Evolutionary conservation across 345 rosid species (phyloP).

Genomic region (Litchi chinensis): DNA sequence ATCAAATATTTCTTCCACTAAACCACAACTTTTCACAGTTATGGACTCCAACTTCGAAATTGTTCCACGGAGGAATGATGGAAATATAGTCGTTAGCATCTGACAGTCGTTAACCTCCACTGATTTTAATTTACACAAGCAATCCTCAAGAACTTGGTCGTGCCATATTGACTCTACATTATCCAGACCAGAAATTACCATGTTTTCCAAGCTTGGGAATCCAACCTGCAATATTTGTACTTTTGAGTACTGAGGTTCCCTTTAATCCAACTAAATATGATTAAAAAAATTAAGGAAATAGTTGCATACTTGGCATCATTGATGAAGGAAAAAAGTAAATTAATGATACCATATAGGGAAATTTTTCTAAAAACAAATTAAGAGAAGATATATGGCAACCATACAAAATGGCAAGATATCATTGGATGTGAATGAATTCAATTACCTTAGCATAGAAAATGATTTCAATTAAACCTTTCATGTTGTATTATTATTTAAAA

Average conservation of each 20-base stretch:
- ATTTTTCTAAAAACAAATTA: too few species aligned
- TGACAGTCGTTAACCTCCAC: not conserved
- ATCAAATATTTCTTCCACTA: conserved; percentile 15
- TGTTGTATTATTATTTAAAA: too few species aligned
- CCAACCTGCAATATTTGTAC: not conserved
- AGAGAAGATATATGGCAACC: too few species aligned
- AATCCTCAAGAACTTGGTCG: not conserved
- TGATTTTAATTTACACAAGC: not conserved
- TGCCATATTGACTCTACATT: not conserved
- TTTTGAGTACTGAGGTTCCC: not conserved
- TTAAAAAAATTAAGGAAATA: not conserved
- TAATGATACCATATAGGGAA: too few species aligned
- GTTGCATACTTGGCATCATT: too few species aligned
- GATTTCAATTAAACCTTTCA: too few species aligned
- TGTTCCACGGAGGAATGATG: conserved; percentile 6
- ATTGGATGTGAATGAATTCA: too few species aligned
- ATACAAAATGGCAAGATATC: too few species aligned
- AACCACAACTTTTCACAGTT: not conserved
- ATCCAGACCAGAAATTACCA: not conserved
- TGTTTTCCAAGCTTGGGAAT: not conserved
- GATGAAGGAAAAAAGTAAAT: too few species aligned
- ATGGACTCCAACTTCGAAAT: conserved; percentile 3
- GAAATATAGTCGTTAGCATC: conserved; percentile 15
- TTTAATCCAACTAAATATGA: not conserved
- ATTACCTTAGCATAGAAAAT: too few species aligned